phyloP scores from a whole-genome alignment of 495 filamentous ascomycete genomes.

The Glonium stellatum region DNA sequence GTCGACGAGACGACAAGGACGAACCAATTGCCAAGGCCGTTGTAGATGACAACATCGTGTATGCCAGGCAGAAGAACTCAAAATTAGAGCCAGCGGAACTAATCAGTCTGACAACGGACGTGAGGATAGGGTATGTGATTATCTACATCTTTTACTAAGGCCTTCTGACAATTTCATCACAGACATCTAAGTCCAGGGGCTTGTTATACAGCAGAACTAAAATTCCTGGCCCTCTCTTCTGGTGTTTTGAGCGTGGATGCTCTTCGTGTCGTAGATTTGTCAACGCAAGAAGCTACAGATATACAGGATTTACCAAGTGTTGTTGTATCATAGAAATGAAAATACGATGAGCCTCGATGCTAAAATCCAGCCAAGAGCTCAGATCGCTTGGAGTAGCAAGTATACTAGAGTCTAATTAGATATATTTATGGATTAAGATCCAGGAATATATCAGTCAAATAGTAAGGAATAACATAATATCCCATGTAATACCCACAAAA shows the following conservation, averaged over 20 bases:
- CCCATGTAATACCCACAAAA: too few species aligned
- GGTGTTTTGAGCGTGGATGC: slow-evolving; percentile 74
- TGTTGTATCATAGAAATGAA: slow-evolving; percentile 33
- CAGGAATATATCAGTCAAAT: too few species aligned
- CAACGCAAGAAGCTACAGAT: slow-evolving; percentile 73
- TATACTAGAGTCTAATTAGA: too few species aligned
- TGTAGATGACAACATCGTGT: slow-evolving; percentile 75
- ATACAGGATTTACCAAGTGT: slow-evolving; percentile 74
- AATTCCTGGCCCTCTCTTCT: slow-evolving; percentile 66
- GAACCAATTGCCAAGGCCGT: slow-evolving; percentile 65
- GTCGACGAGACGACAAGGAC: slow-evolving; percentile 30
- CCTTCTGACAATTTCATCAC: slow-evolving; percentile 13
- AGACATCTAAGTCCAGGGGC: slow-evolving; percentile 68
- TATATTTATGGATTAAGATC: too few species aligned
- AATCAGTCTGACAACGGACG: slow-evolving; percentile 74
- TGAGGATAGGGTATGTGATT: slow-evolving; percentile 63
- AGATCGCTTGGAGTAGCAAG: too few species aligned
- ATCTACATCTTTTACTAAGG: not conserved
- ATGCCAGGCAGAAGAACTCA: slow-evolving; percentile 71
- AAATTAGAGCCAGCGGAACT: slow-evolving; percentile 66
- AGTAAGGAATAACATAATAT: too few species aligned
- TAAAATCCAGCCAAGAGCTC: too few species aligned
- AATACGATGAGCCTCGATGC: not conserved
- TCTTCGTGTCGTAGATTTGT: slow-evolving; percentile 75
- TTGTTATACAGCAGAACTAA: slow-evolving; percentile 72